A percentile compares a stretch with the other conserved stretches of the same genome.
Evolutionary conservation across 306 rosid species (phyloP).

Genomic region (Acmispon strigosus): DNA sequence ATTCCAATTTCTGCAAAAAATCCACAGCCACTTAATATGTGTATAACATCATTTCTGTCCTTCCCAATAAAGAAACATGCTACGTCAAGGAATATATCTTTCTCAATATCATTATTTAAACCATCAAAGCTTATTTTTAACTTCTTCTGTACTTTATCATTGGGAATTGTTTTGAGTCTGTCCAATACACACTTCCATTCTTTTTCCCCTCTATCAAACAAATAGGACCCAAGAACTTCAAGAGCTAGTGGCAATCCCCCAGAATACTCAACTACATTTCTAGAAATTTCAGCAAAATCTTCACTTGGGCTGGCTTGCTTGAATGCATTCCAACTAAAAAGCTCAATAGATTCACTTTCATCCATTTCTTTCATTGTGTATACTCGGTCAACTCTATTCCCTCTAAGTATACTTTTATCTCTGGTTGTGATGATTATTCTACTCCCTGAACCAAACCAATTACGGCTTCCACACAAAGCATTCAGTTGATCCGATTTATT

Average conservation of each 20-base stretch:
- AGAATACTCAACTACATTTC: not conserved
- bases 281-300: not conserved
- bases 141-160: not conserved
- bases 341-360: constrained; percentile 5
- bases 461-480: constrained; percentile 5
- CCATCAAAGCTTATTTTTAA: constrained; percentile 14
- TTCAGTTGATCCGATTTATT: not conserved
- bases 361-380: not conserved
- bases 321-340: constrained; percentile 30
- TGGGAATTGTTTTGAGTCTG: not conserved
- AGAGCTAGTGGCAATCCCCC: constrained; percentile 22
- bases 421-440: constrained; percentile 12
- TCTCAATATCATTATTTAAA: not conserved
- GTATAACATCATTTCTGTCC: not conserved
- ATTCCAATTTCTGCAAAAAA: not conserved
- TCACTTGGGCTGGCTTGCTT: not conserved
- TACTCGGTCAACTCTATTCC: not conserved
- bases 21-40: not conserved
- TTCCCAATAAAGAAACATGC: constrained; percentile 15
- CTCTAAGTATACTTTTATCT: not conserved
- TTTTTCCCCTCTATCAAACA: not conserved
- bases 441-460: constrained; percentile 11
- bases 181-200: not conserved
- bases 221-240: constrained; percentile 1
- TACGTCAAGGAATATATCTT: constrained; percentile 19